These are phyloP conservation scores for Blastobotrys proliferans DNA, from an alignment of 1,139 yeast species.

Conservation along the genomic window DNA sequence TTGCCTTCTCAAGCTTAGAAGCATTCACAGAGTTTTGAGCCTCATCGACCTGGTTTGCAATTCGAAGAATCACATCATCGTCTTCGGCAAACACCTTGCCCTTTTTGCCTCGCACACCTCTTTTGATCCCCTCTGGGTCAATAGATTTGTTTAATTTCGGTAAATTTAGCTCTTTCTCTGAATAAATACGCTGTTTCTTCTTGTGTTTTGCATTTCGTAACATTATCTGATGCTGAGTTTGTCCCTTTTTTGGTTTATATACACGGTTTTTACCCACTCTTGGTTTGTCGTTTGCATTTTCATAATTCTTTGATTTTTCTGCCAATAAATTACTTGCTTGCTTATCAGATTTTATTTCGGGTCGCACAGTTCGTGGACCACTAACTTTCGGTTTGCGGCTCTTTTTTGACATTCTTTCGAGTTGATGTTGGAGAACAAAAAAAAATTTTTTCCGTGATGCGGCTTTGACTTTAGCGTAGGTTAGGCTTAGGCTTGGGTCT, in stretches of 20 bases:
- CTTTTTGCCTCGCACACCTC: slow-evolving; percentile 69
- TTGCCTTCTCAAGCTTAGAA: slow-evolving; percentile 83
- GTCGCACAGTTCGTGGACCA: slow-evolving; percentile 23
- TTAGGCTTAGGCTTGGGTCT: too few relatives aligned
- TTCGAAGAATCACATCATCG: slow-evolving; percentile 57
- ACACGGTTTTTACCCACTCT: slow-evolving; percentile 22
- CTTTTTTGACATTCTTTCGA: slow-evolving; percentile 21
- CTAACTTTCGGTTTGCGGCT: slow-evolving; percentile 21
- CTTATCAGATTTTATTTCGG: slow-evolving; percentile 24
- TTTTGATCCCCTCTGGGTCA: slow-evolving; percentile 75
- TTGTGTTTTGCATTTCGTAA: slow-evolving; percentile 24
- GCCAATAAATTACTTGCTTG: slow-evolving; percentile 28
- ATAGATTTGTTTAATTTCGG: slow-evolving; percentile 80
- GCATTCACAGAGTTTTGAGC: slow-evolving; percentile 78
- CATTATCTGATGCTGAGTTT: slow-evolving; percentile 14
- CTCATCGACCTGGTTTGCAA: slow-evolving; percentile 78
- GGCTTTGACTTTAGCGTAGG: too few relatives aligned
- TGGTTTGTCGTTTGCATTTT: slow-evolving; percentile 22
- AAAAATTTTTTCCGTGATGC: neutral
- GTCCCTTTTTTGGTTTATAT: slow-evolving; percentile 20
- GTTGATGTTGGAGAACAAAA: neutral
- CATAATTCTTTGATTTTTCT: slow-evolving; percentile 24
- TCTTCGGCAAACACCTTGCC: slow-evolving; percentile 87
- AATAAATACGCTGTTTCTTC: slow-evolving; percentile 53
- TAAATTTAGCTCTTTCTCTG: slow-evolving; percentile 72